phyloP scores from a whole-genome alignment of 2,329 filamentous ascomycete species.

The Aschersonia sp. region DNA sequence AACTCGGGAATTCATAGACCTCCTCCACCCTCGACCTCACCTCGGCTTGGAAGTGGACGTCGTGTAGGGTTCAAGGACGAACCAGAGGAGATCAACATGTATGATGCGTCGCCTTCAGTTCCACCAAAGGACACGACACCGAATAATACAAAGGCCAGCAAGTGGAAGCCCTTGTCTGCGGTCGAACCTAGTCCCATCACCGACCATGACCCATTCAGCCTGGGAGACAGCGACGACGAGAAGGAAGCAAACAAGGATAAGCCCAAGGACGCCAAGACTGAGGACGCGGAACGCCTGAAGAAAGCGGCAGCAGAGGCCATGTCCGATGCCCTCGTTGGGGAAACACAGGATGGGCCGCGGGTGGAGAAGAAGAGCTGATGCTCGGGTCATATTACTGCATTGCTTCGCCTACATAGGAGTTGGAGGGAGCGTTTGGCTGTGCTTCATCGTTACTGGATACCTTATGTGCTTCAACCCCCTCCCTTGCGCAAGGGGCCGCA shows the following conservation, averaged over 20 bases:
- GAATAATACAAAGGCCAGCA: constrained; percentile 57
- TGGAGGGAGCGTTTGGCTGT: neutral
- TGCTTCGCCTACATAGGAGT: neutral
- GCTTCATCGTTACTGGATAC: neutral
- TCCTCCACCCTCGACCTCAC: constrained; percentile 35
- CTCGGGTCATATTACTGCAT: neutral
- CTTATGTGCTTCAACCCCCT: constrained; percentile 12
- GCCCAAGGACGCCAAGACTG: constrained; percentile 37
- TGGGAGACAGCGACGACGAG: constrained; percentile 92
- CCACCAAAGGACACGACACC: constrained; percentile 34
- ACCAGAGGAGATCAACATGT: constrained; percentile 68
- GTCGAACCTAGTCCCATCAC: constrained; percentile 69
- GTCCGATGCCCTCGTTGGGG: constrained; percentile 37
- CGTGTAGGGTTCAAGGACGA: constrained; percentile 44
- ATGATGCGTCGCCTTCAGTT: constrained; percentile 46
- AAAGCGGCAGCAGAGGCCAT: constrained; percentile 49
- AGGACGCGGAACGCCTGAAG: constrained; percentile 48
- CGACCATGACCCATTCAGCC: constrained; percentile 90
- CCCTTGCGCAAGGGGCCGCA: neutral
- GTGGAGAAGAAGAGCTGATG: constrained; percentile 15
- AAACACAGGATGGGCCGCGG: constrained; percentile 16
- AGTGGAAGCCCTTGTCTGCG: constrained; percentile 88
- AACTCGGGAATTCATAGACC: constrained; percentile 75
- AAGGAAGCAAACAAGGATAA: constrained; percentile 38
- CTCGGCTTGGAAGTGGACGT: constrained; percentile 31